Percentiles rank a stretch among this genome's conserved stretches.
Evolutionary conservation across 768 basidiomycete species (phyloP).

Genomic region (Russula olivacea): DNA sequence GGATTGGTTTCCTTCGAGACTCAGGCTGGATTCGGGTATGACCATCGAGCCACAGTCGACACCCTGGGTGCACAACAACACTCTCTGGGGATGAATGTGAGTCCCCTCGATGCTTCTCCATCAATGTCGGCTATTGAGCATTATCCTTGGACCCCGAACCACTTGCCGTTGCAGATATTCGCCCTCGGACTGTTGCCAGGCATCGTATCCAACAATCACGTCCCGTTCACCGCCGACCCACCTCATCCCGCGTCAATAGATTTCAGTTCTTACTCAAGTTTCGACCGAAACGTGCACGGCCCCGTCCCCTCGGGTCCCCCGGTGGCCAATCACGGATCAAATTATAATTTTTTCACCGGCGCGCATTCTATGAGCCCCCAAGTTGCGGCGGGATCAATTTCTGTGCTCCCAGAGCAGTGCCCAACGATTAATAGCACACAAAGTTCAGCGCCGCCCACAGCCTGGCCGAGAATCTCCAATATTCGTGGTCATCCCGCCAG

Average conservation of each 20-base stretch:
- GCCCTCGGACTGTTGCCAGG: not conserved
- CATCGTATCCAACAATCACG: not conserved
- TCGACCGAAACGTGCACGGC: not conserved
- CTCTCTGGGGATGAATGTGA: not conserved
- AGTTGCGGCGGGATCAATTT: not conserved
- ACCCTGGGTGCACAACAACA: not conserved
- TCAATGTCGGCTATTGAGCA: not conserved
- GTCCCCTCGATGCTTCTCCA: not conserved
- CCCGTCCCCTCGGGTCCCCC: not conserved
- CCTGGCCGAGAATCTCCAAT: not conserved
- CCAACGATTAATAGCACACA: not conserved
- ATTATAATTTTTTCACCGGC: not conserved
- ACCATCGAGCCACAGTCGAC: not conserved
- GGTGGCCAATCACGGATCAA: not conserved
- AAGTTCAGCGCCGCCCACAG: not conserved
- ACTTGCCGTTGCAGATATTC: not conserved
- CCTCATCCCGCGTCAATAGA: not conserved
- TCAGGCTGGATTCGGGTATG: not conserved
- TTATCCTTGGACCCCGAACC: not conserved
- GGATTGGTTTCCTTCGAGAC: not conserved
- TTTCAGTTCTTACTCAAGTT: not conserved
- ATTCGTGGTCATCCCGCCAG: not conserved
- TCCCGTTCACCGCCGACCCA: not conserved
- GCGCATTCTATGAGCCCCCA: not conserved
- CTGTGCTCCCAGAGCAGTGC: constrained; percentile 4